Percentiles rank a stretch among this genome's conserved stretches.
Evolutionary conservation across 164 flowering plant genomes (phyloP).

Genomic region (Vitis rupestris): DNA sequence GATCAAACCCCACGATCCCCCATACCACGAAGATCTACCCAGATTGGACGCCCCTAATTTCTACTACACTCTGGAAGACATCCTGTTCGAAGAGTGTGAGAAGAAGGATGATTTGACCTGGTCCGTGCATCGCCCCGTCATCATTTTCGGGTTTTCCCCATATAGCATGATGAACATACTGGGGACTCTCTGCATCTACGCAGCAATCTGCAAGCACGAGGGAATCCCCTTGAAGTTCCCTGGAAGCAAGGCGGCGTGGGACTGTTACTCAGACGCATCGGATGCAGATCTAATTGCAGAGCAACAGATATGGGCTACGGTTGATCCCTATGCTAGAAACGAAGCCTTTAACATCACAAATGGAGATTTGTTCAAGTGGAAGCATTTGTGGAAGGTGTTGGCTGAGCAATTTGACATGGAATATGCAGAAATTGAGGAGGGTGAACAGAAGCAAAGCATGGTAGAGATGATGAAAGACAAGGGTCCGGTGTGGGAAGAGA

Average conservation of each 20-base stretch:
- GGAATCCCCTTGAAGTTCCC: constrained; percentile 58
- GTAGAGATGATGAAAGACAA: constrained; percentile 68
- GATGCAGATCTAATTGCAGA: constrained; percentile 87
- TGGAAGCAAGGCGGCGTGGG: constrained; percentile 58
- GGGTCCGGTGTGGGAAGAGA: constrained; percentile 69
- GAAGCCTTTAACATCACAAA: constrained; percentile 78
- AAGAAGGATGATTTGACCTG: constrained; percentile 58
- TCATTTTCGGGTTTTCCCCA: constrained; percentile 77
- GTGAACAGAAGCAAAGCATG: constrained; percentile 30
- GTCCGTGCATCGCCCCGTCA: constrained; percentile 65
- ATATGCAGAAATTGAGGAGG: constrained; percentile 42
- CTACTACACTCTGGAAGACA: constrained; percentile 65
- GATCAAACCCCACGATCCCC: constrained; percentile 48
- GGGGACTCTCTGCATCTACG: constrained; percentile 68
- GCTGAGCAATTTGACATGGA: constrained; percentile 74
- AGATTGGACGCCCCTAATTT: constrained; percentile 54
- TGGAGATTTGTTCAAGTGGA: constrained; percentile 85
- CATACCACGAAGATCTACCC: constrained; percentile 70
- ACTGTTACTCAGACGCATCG: constrained; percentile 46
- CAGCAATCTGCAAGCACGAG: constrained; percentile 70
- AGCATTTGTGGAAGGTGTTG: constrained; percentile 74
- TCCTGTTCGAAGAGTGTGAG: constrained; percentile 47
- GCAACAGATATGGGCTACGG: constrained; percentile 89
- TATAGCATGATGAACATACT: constrained; percentile 67
- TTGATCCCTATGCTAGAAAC: constrained; percentile 67